These are phyloP conservation scores for Talaromyces proteolyticus DNA, from an alignment of 495 filamentous ascomycete species.

Conservation along the genomic window DNA sequence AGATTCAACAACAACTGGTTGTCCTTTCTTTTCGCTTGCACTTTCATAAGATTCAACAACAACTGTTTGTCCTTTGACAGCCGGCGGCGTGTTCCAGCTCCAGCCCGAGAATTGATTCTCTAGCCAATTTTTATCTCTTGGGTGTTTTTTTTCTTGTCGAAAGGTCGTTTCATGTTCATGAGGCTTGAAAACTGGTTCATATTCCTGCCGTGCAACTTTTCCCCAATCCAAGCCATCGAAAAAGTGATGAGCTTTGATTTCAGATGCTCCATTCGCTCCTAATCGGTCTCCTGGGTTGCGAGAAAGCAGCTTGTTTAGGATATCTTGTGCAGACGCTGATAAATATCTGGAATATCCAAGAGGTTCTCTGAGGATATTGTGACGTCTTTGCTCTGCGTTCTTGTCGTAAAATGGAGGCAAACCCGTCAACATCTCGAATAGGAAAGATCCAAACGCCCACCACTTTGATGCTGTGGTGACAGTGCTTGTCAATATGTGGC, in stretches of 20 bases:
- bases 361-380: neutral
- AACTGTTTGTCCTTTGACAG: neutral
- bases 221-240: neutral
- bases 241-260: constrained; percentile 1
- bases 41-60: neutral
- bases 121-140: too few species aligned
- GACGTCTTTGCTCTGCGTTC: neutral
- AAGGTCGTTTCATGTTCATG: neutral
- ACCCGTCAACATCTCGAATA: constrained; percentile 2
- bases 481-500: neutral
- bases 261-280: neutral
- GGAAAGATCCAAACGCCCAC: neutral
- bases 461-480: constrained; percentile 1
- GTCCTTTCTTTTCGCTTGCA: neutral
- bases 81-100: neutral
- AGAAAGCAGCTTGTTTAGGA: neutral
- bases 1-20: neutral
- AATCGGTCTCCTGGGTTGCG: neutral
- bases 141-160: neutral
- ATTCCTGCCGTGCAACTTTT: neutral
- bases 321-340: neutral
- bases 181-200: neutral
- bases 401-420: constrained; percentile 2
- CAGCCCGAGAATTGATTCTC: neutral
- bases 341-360: neutral